A percentile compares a stretch with the other conserved stretches of the same genome.
Evolutionary conservation across 495 filamentous ascomycete species (phyloP).

Genomic region (Xylaria acuta): DNA sequence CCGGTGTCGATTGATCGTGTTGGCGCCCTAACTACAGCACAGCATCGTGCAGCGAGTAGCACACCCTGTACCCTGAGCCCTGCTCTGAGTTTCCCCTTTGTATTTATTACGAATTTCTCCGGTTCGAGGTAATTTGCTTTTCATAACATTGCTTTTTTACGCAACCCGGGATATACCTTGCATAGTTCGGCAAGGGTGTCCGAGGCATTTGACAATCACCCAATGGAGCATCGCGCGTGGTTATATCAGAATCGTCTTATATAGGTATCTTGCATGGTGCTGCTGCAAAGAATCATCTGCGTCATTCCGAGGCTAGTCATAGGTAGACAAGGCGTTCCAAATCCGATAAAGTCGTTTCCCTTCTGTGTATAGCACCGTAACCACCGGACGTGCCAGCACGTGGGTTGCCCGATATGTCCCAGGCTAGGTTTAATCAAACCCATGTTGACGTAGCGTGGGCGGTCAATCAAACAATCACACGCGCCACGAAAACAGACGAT

Average conservation of each 20-base stretch:
- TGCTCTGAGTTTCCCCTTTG: constrained; percentile 2
- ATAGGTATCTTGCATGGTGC: constrained; percentile 23
- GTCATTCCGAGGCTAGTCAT: constrained; percentile 25
- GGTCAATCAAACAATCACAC: constrained; percentile 27
- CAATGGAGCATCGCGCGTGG: constrained; percentile 16
- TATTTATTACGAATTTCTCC: constrained; percentile 13
- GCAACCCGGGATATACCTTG: constrained; percentile 16
- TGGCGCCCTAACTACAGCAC: background rate
- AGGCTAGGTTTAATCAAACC: constrained; percentile 23
- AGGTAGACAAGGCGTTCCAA: constrained; percentile 13
- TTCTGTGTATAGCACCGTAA: constrained; percentile 21
- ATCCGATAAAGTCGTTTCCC: constrained; percentile 16
- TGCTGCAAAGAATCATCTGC: constrained; percentile 30
- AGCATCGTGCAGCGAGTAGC: constrained; percentile 4
- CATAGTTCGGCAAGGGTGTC: constrained; percentile 25
- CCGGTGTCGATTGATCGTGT: background rate
- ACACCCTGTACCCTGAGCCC: background rate
- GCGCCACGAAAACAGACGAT: constrained; percentile 27
- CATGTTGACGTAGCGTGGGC: constrained; percentile 21
- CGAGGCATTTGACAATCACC: constrained; percentile 15
- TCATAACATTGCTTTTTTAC: constrained; percentile 19
- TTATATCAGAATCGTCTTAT: constrained; percentile 12
- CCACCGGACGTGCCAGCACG: constrained; percentile 25
- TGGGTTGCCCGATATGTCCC: constrained; percentile 22
- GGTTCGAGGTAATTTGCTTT: constrained; percentile 20